phyloP scores from a whole-genome alignment of 140 eudicot genomes.

The Oenanthe javanica region DNA sequence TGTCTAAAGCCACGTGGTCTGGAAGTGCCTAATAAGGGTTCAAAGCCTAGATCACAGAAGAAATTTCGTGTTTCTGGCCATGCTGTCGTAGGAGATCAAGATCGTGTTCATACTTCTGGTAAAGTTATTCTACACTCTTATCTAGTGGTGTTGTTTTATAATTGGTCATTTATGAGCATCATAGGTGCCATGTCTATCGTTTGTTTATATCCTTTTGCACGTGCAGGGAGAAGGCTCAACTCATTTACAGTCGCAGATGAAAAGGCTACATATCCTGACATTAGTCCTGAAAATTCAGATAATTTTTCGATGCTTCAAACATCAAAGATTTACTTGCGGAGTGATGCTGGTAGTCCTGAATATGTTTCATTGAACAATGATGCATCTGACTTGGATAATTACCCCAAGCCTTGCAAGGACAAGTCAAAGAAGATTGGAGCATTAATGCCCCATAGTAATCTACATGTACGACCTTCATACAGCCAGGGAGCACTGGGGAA shows the following conservation, averaged over 20 bases:
- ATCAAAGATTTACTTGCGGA: conserved; percentile 40
- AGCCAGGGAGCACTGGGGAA: conserved; percentile 37
- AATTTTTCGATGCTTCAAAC: conserved; percentile 39
- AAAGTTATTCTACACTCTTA: not conserved
- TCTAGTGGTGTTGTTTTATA: conserved; percentile 3
- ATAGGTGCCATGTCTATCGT: conserved; percentile 39
- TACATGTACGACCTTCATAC: conserved; percentile 22
- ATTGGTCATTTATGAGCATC: not conserved
- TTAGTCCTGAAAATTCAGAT: conserved; percentile 33
- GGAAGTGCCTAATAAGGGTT: conserved; percentile 63
- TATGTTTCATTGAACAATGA: conserved; percentile 35
- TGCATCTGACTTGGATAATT: conserved; percentile 52
- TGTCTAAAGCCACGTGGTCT: conserved; percentile 85
- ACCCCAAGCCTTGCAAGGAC: conserved; percentile 36
- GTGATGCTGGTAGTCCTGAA: conserved; percentile 35
- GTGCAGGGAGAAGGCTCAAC: conserved; percentile 59
- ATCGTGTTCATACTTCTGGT: conserved; percentile 25
- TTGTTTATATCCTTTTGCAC: conserved; percentile 10
- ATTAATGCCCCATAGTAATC: conserved; percentile 22
- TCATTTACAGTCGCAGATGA: conserved; percentile 39
- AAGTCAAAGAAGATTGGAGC: conserved; percentile 42
- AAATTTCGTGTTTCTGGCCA: conserved; percentile 54
- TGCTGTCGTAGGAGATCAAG: conserved; percentile 44
- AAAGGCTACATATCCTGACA: not conserved
- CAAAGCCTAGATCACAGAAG: conserved; percentile 83